phyloP scores from a whole-genome alignment of 2,329 filamentous ascomycete genomes.

The Domatiomyces globalis region DNA sequence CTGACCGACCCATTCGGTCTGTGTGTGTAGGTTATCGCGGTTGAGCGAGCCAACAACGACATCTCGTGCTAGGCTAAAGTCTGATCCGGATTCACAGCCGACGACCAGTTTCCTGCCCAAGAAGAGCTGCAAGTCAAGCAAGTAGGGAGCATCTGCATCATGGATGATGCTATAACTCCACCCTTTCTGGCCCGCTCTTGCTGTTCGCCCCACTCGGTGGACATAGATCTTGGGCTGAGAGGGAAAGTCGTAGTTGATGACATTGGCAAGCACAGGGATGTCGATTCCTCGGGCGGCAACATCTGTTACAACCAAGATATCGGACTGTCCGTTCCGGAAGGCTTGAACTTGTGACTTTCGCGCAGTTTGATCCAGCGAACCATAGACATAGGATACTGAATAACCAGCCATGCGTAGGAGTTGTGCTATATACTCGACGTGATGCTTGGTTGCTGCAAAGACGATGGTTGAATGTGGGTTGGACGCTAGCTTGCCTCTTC shows the following conservation, averaged over 20 bases:
- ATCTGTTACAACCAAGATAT: constrained; percentile 90
- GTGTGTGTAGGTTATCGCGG: constrained; percentile 57
- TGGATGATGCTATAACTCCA: constrained; percentile 92
- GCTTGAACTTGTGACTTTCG: constrained; percentile 83
- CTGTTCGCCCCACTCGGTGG: constrained; percentile 89
- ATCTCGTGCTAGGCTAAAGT: constrained; percentile 63
- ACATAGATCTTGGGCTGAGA: constrained; percentile 94
- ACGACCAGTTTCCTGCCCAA: constrained; percentile 70
- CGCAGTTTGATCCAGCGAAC: constrained; percentile 84
- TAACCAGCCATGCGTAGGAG: constrained; percentile 73
- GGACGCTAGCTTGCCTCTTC: constrained; percentile 28
- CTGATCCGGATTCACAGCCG: constrained; percentile 47
- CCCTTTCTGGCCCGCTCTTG: constrained; percentile 77
- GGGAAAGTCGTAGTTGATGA: constrained; percentile 98
- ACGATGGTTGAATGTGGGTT: constrained; percentile 88
- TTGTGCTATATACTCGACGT: constrained; percentile 80
- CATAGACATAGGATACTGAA: constrained; percentile 85
- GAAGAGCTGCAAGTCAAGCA: constrained; percentile 88
- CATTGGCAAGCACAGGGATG: constrained; percentile 88
- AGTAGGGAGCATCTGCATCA: constrained; percentile 76
- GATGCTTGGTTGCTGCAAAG: constrained; percentile 90
- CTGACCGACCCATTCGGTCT: constrained; percentile 73
- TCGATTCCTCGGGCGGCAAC: constrained; percentile 95
- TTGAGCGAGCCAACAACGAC: constrained; percentile 67
- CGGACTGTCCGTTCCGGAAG: constrained; percentile 69